Conservation (phyloP, 495 filamentous ascomycete genomes). For the Lepraria neglecta region DNA sequence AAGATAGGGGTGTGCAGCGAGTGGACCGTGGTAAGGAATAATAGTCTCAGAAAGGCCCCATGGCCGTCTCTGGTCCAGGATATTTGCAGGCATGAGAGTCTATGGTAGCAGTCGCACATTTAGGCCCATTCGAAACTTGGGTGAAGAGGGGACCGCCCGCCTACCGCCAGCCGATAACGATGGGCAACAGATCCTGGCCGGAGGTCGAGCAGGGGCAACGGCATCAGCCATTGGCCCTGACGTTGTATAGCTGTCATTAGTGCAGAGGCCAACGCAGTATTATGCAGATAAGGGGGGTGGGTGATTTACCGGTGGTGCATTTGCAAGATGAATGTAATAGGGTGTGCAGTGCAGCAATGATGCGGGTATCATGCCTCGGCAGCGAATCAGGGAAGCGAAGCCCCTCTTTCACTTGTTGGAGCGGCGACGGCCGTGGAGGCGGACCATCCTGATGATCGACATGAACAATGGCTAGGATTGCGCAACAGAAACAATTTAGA, state of each 20-base stretch:
- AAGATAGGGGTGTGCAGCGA: slow-evolving; percentile 8
- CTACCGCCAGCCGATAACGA: slow-evolving; percentile 23
- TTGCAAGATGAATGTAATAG: background rate
- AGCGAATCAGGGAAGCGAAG: slow-evolving; percentile 4
- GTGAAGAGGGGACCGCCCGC: slow-evolving; percentile 9
- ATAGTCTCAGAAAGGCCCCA: slow-evolving; percentile 13
- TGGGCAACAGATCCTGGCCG: background rate
- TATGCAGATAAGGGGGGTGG: slow-evolving; percentile 23
- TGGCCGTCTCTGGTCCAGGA: slow-evolving; percentile 8
- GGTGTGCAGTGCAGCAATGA: slow-evolving; percentile 8
- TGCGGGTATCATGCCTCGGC: slow-evolving; percentile 14
- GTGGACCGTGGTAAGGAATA: background rate
- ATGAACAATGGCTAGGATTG: slow-evolving; percentile 1
- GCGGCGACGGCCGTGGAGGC: slow-evolving; percentile 15
- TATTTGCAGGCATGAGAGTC: slow-evolving; percentile 7
- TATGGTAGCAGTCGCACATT: background rate
- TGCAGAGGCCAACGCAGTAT: background rate
- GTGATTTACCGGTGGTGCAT: slow-evolving; percentile 16
- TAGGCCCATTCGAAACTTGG: slow-evolving; percentile 5
- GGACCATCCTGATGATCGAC: slow-evolving; percentile 10
- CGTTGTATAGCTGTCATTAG: background rate
- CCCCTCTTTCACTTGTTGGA: slow-evolving; percentile 10
- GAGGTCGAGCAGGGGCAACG: slow-evolving; percentile 9
- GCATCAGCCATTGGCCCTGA: background rate
- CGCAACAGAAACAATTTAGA: background rate